phyloP scores from a whole-genome alignment of 257 asterid genomes.

The Penstemon eatonii region DNA sequence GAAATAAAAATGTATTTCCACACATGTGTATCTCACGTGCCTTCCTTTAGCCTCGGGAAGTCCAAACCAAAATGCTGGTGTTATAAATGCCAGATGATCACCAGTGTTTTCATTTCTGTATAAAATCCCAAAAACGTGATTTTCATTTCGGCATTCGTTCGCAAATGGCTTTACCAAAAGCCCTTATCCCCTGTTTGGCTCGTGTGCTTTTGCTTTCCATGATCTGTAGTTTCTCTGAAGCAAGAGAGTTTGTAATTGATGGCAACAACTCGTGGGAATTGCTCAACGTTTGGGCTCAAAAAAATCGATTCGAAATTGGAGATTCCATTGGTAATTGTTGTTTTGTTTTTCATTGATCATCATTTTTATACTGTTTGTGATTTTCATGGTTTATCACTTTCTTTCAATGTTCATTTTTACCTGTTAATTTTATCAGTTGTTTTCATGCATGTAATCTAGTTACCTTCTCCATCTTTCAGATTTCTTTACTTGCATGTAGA shows the following conservation, averaged over 20 bases:
- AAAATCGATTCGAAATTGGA: conserved; percentile 49
- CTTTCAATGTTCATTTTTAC: no score
- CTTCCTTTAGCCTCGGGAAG: conserved; percentile 5
- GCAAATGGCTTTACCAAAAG: conserved; percentile 42
- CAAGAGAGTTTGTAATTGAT: conserved; percentile 41
- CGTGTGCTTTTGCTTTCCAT: conserved; percentile 25
- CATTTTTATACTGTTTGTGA: no score
- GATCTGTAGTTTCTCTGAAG: conserved; percentile 33
- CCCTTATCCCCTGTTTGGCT: conserved; percentile 28
- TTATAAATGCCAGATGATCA: conserved; percentile 10
- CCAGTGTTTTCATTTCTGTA: no score
- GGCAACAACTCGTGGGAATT: conserved; percentile 41
- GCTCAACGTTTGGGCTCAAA: conserved; percentile 51
- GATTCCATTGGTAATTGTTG: conserved; percentile 52
- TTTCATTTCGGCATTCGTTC: background rate
- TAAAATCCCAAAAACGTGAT: background rate
- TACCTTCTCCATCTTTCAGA: no score
- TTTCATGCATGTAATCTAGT: no score
- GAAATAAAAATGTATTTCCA: background rate
- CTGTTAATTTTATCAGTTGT: no score
- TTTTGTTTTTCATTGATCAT: background rate
- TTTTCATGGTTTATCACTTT: no score
- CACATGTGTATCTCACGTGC: conserved; percentile 22
- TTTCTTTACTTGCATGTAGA: no score
- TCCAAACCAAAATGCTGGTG: conserved; percentile 22